A percentile compares a stretch with the other conserved stretches of the same genome.
phyloP scores from a whole-genome alignment of 768 basidiomycete species.

The Cystofilobasidium macerans region DNA sequence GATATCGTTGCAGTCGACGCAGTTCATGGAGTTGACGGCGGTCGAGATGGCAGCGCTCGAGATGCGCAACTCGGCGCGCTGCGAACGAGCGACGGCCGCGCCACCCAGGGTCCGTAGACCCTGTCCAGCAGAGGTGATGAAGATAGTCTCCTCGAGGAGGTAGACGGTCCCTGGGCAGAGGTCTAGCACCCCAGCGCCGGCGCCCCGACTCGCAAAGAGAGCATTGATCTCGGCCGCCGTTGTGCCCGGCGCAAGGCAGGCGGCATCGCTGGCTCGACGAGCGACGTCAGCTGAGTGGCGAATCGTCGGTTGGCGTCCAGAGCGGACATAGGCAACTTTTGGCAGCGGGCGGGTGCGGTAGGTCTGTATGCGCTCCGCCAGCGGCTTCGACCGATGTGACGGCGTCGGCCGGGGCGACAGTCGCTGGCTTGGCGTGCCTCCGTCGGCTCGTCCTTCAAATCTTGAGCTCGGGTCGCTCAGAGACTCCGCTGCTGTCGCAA shows the following conservation, averaged over 20 bases:
- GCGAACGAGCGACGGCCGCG: not conserved
- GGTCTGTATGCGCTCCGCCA: not conserved
- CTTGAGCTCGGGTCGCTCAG: no score
- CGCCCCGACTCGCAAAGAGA: not conserved
- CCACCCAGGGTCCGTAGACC: slow-evolving; percentile 7
- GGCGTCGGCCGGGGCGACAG: slow-evolving; percentile 1
- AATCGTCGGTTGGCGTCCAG: not conserved
- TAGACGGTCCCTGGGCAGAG: not conserved
- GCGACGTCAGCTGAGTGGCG: not conserved
- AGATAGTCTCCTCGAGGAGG: slow-evolving; percentile 10
- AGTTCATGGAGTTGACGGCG: not conserved
- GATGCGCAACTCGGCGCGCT: not conserved
- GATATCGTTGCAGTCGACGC: slow-evolving; percentile 6
- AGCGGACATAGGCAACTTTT: not conserved
- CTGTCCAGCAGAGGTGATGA: not conserved
- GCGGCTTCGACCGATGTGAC: not conserved
- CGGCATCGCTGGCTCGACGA: not conserved
- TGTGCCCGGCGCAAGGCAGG: not conserved
- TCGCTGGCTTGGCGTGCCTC: no score
- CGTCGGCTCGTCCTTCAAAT: no score
- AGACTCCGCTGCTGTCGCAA: no score
- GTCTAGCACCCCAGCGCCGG: not conserved
- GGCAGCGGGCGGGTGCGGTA: not conserved
- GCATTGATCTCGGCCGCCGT: slow-evolving; percentile 13
- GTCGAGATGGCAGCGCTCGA: not conserved